Conservation (phyloP, 1,284 basidiomycete species). For the Ustilago trichophora region DNA sequence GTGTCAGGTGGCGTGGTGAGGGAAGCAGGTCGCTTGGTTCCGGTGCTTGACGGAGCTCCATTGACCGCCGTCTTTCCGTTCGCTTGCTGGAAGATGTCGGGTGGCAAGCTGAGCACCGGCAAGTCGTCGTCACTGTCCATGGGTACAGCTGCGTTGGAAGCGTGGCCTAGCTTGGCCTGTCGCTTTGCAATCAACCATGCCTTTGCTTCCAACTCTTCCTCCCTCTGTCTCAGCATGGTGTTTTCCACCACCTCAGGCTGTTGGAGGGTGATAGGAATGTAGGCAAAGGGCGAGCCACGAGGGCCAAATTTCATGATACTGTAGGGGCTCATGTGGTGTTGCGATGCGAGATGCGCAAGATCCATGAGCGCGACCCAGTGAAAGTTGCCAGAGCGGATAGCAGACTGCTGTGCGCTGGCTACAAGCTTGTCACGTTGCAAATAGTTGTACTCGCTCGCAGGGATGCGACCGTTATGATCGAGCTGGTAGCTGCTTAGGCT, state of each 20-base stretch:
- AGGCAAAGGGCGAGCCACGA: conserved; percentile 59
- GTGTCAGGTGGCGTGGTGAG: conserved; percentile 31
- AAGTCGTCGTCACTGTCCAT: conserved; percentile 23
- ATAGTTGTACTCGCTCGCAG: conserved; percentile 40
- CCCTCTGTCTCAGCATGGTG: conserved; percentile 46
- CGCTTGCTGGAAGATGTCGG: conserved; percentile 24
- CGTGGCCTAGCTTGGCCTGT: not conserved
- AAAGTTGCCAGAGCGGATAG: conserved; percentile 36
- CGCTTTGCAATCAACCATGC: conserved; percentile 40
- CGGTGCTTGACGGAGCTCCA: not conserved
- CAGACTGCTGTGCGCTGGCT: conserved; percentile 42
- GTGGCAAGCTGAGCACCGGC: conserved; percentile 30
- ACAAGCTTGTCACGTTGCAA: conserved; percentile 49
- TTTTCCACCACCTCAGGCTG: conserved; percentile 49
- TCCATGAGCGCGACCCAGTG: conserved; percentile 62
- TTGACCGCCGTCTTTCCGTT: not conserved
- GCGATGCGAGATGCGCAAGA: conserved; percentile 57
- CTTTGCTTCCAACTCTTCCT: conserved; percentile 43
- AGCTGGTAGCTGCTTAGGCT: conserved; percentile 30
- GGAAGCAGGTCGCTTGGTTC: conserved; percentile 41
- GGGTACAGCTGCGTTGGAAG: no score
- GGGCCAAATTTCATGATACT: conserved; percentile 59
- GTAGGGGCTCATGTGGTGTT: conserved; percentile 63
- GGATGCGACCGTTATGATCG: conserved; percentile 45
- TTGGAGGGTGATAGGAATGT: conserved; percentile 62